Base-by-base conservation (phyloP, 805 yeast species). In the Yarrowia hollandica region DNA sequence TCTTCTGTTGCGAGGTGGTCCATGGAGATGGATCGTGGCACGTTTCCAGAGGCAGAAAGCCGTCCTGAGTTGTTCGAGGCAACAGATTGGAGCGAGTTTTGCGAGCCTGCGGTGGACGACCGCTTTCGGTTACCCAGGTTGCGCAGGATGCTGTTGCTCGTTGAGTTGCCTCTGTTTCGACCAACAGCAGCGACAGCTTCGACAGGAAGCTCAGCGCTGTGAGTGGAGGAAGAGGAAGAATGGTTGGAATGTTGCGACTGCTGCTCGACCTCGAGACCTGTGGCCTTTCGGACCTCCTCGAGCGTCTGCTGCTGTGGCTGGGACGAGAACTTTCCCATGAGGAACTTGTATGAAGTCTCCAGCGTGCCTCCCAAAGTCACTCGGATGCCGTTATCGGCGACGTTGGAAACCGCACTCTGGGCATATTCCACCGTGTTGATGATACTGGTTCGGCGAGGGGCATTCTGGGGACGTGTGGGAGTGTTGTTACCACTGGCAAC, bases 281-380 rank as follows among this genome's bases (percentile, higher is more conserved):
- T 44, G 18, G 52, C 52, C 52, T 44, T 44, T 3, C 52, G 52
- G 2, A 44, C 52, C 33, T 44, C 52, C 35, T 44, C 52, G 3
- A 44, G 52, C 3, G 58, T 37, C 58, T 52, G 58, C 9, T 34
- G 58, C 35, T 48, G 55, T 15, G 55, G 39, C 9, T 48, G 55
- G 3, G 57, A 26, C 3, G 66, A 38, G 26, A 57, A 62, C 64
- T 65, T 62, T 33, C 67, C 69, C 58, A 71, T 61, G 21, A 71
- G 60, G 50, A 65, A 70, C 39, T 68, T 63, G 61, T 70, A 71
- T 4, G 72, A 67, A 55, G 58, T 68, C n/a, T 69, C 72, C 16
- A 73, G 65, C 5, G 75, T 70, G 3, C 68, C 66, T 19, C 73
- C 71, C 19, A 70, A 48, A 15, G 72, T 66, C 60, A 52, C 42